phyloP scores from a whole-genome alignment of 352 stramenopile species.

The Phytophthora melonis region DNA sequence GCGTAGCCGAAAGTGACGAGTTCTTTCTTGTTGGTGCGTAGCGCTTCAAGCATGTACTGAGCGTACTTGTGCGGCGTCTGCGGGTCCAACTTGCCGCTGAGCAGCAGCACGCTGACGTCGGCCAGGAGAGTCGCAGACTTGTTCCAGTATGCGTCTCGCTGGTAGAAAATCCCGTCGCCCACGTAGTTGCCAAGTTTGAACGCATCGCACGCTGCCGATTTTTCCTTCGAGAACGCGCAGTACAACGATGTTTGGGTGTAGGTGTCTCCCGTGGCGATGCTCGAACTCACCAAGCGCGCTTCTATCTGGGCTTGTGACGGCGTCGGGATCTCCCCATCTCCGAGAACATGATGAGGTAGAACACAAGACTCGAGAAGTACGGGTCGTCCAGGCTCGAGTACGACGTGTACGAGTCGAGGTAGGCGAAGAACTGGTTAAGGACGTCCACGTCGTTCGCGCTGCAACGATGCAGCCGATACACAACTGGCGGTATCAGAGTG shows the following conservation, averaged over 20 bases:
- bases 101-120: conserved; percentile 44
- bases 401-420: neutral
- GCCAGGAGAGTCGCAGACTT: conserved; percentile 36
- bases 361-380: conserved; percentile 44
- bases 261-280: too few relatives aligned
- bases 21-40: conserved; percentile 39
- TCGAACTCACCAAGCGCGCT: neutral
- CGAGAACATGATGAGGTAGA: conserved; percentile 52
- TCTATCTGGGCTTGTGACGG: conserved; percentile 19
- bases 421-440: conserved; percentile 30
- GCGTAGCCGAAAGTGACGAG: conserved; percentile 49
- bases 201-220: too few relatives aligned
- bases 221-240: too few relatives aligned
- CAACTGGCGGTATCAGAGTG: conserved; percentile 42
- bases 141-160: conserved; percentile 60
- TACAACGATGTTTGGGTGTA: too few relatives aligned
- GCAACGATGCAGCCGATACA: conserved; percentile 49
- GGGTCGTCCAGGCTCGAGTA: conserved; percentile 24
- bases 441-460: conserved; percentile 30
- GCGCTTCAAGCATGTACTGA: conserved; percentile 29
- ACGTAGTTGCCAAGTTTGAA: conserved; percentile 11
- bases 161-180: conserved; percentile 34
- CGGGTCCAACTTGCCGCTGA: conserved; percentile 44
- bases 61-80: conserved; percentile 60
- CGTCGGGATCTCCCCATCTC: conserved; percentile 51